Evolutionary conservation across 306 rosid species (phyloP), one percentile per base, ranked within the genome.

Genomic region (Sindora glabra): DNA sequence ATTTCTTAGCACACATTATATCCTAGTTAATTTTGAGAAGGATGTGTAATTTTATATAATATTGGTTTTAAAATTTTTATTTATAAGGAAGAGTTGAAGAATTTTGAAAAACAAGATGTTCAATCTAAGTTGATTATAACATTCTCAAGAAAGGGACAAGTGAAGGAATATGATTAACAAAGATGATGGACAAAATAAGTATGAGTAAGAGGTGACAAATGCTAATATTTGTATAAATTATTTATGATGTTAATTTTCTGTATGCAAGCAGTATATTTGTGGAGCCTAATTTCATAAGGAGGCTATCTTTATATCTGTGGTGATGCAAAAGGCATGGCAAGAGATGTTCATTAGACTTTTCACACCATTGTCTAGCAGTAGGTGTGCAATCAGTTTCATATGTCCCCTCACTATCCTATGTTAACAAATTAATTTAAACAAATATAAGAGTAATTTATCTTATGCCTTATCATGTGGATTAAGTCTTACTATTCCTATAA

Each of bases 281-380:
- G 97, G 97, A 74, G 79, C 76, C 50, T 86, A 65, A 67, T 86
- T 45, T 81, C 92, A 29, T 81, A 81, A 63, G 97, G 92, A 25
- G 97, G 76, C 18, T 89, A 89, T 68, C 74, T 89, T 61, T 89
- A 89, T 32, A 95, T 89, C 64, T 89, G 96, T 79, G 97, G 97
- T 71, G 97, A 89, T 74, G 97, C 97, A 50, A 89, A 89, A 81
- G 97, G 95, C 37, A 89, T 89, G 97, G 97, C 97, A 29, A 77
- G 80, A 58, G 97, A 89, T 64, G 97, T 89, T 63, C 97, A 89
- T 59, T 89, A 89, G 33, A 74, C 86, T 53, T 79, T 86, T 76
- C 97, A 86, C 69, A 73, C 83, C 46, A 69, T 89, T 39, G 95
- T 83, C 67, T 86, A 83, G 58, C 69, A 83, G 75, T 82, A 86